Evolutionary conservation across 768 basidiomycete genomes (phyloP).

Genomic region (Macrolepiota albuminosa): DNA sequence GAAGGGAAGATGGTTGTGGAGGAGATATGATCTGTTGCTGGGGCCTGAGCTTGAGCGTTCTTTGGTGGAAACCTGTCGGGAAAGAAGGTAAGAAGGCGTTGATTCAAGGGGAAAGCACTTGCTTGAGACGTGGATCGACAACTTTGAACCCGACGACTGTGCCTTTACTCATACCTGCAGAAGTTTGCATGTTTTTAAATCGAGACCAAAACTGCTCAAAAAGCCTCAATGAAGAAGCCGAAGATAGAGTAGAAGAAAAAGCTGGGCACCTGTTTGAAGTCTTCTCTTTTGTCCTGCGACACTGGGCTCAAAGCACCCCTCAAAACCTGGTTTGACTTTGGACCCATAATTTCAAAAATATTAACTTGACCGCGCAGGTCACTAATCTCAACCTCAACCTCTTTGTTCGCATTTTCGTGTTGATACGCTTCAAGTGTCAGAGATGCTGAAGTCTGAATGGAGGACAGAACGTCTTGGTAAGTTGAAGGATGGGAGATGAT

Average conservation of each 20-base stretch:
- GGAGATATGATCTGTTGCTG: slow-evolving; percentile 19
- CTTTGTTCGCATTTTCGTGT: slow-evolving; percentile 17
- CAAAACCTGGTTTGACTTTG: slow-evolving; percentile 71
- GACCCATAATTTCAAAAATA: slow-evolving; percentile 88
- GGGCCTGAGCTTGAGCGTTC: slow-evolving; percentile 47
- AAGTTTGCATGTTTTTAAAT: slow-evolving; percentile 54
- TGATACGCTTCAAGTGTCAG: slow-evolving; percentile 35
- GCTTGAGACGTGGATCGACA: slow-evolving; percentile 82
- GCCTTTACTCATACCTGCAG: slow-evolving; percentile 65
- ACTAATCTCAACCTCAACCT: slow-evolving; percentile 53
- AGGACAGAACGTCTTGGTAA: slow-evolving; percentile 49
- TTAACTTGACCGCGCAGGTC: slow-evolving; percentile 72
- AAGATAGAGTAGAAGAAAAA: not conserved
- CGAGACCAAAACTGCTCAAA: slow-evolving; percentile 60
- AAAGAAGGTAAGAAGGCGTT: not conserved
- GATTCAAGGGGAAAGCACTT: slow-evolving; percentile 16
- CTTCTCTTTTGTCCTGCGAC: slow-evolving; percentile 41
- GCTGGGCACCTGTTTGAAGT: slow-evolving; percentile 52
- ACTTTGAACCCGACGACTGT: slow-evolving; percentile 74
- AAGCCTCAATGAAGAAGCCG: not conserved
- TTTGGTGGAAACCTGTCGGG: slow-evolving; percentile 74
- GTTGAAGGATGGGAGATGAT: slow-evolving; percentile 75
- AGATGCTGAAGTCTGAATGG: slow-evolving; percentile 49
- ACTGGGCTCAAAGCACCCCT: slow-evolving; percentile 56
- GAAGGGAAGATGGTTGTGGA: slow-evolving; percentile 47